Percentiles rank a stretch among this genome's conserved stretches.
Evolutionary conservation across 805 yeast genomes (phyloP).

Genomic region (Starmerella stigmatis): DNA sequence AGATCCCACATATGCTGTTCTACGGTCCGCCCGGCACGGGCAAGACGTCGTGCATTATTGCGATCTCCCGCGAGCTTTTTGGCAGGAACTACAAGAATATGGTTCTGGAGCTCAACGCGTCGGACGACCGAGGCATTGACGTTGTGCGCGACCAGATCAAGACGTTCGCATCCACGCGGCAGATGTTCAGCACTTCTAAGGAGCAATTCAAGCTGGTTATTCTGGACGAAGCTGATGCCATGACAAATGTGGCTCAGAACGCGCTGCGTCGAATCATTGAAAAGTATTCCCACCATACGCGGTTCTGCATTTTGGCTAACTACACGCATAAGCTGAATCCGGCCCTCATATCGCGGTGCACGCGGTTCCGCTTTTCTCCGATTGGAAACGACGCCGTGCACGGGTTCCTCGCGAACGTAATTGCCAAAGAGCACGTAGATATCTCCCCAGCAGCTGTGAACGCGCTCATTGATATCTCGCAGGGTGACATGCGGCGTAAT

Average conservation of each 20-base stretch:
- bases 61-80: conserved; percentile 76
- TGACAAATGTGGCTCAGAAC: conserved; percentile 94
- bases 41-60: conserved; percentile 81
- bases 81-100: conserved; percentile 74
- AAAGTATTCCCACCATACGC: conserved; percentile 85
- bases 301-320: conserved; percentile 91
- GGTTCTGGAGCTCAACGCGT: conserved; percentile 93
- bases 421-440: conserved; percentile 53
- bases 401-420: conserved; percentile 57
- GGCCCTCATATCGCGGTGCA: conserved; percentile 87
- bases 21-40: conserved; percentile 97
- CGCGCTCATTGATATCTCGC: conserved; percentile 60
- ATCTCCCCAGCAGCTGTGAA: conserved; percentile 49
- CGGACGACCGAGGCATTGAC: conserved; percentile 97
- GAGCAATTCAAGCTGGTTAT: conserved; percentile 79
- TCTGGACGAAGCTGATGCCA: conserved; percentile 94
- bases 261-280: conserved; percentile 92
- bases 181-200: conserved; percentile 50
- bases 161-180: conserved; percentile 91
- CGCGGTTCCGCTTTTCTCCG: conserved; percentile 88
- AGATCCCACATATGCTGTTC: conserved; percentile 81
- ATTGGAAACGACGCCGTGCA: conserved; percentile 55
- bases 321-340: conserved; percentile 94
- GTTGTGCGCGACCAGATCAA: conserved; percentile 95
- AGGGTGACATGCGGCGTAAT: conserved; percentile 95